Conservation (phyloP, 1,139 yeast genomes). For the Nakaseomyces uthaithaninus region DNA sequence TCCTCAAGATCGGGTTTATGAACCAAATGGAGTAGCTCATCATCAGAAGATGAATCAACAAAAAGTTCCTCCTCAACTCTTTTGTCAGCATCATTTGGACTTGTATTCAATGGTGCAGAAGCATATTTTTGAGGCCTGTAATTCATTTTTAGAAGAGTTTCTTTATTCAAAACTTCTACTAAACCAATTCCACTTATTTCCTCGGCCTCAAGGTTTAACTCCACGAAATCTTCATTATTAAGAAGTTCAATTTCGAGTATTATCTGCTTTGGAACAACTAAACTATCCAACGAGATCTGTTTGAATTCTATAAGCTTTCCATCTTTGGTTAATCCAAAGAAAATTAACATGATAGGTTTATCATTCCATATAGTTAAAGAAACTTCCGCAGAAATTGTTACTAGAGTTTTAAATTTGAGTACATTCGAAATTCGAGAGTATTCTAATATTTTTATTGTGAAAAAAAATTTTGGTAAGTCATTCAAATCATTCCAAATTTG, state of each 20-base stretch:
- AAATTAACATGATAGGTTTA: not conserved
- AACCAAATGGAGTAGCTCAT: not conserved
- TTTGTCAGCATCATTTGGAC: too few species aligned
- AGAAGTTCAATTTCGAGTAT: not conserved
- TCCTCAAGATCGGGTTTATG: not conserved
- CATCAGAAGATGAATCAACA: not conserved
- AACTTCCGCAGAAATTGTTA: not conserved
- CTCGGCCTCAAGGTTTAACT: not conserved
- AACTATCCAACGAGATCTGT: not conserved
- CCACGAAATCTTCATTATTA: not conserved
- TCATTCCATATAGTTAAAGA: not conserved
- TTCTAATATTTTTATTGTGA: not conserved
- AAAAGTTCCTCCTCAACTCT: not conserved
- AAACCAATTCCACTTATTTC: not conserved
- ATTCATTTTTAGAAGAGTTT: not conserved
- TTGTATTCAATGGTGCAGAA: too few species aligned
- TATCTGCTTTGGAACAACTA: not conserved
- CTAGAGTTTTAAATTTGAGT: not conserved
- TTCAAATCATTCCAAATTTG: conserved; percentile 30
- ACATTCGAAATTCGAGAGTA: too few species aligned
- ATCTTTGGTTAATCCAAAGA: not conserved
- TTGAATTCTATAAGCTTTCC: not conserved
- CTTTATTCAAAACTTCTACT: not conserved
- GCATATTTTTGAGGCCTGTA: too few species aligned
- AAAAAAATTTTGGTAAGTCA: conserved; percentile 30